These are phyloP conservation scores for Epichloe baconii DNA, from an alignment of 2,329 filamentous ascomycete genomes.

Conservation along the genomic window DNA sequence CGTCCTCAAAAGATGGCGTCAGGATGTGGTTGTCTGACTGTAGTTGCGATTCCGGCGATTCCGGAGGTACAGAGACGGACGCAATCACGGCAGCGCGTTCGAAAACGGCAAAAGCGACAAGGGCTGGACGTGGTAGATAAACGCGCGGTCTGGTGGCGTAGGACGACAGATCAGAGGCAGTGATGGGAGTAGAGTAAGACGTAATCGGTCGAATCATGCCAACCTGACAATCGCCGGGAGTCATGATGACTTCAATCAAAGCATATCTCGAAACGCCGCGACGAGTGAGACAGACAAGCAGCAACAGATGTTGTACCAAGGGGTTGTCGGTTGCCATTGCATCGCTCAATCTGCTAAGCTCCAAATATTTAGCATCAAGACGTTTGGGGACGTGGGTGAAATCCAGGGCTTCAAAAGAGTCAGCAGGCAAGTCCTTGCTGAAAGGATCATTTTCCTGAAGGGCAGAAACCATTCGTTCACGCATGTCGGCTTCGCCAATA, in stretches of 20 bases:
- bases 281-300: constrained; percentile 45
- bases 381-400: constrained; percentile 55
- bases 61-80: constrained; percentile 54
- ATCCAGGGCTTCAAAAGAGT: constrained; percentile 64
- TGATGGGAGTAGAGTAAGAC: constrained; percentile 44
- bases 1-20: constrained; percentile 68
- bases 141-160: constrained; percentile 45
- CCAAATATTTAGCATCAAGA: constrained; percentile 34
- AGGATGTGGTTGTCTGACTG: constrained; percentile 51
- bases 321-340: constrained; percentile 36
- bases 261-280: constrained; percentile 50
- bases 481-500: constrained; percentile 57
- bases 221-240: constrained; percentile 38
- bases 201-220: constrained; percentile 56
- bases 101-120: constrained; percentile 74
- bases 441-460: constrained; percentile 43
- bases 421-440: constrained; percentile 34
- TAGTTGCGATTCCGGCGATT: constrained; percentile 65
- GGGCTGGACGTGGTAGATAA: constrained; percentile 63
- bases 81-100: constrained; percentile 64
- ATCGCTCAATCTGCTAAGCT: constrained; percentile 38
- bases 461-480: constrained; percentile 48
- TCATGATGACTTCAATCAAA: constrained; percentile 58
- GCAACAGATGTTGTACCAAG: constrained; percentile 43
- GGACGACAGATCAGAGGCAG: constrained; percentile 20